Evolutionary conservation across 768 basidiomycete genomes (phyloP).

Genomic region (Russula lepida): DNA sequence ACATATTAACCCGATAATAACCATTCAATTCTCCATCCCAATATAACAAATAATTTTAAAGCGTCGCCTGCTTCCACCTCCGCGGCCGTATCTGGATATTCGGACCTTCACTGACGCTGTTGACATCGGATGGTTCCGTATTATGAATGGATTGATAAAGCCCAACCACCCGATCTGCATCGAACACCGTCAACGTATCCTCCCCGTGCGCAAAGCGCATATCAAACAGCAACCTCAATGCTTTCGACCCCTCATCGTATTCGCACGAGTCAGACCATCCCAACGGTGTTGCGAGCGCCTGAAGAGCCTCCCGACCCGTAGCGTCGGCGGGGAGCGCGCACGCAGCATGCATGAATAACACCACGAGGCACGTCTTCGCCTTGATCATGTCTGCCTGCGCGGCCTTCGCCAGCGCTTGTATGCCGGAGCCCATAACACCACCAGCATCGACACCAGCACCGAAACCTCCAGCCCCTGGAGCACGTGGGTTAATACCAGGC

Average conservation of each 20-base stretch:
- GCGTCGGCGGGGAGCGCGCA: conserved; percentile 2
- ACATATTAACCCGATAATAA: not conserved
- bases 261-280: not conserved
- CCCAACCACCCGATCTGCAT: not conserved
- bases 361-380: conserved; percentile 9
- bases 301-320: not conserved
- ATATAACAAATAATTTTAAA: not conserved
- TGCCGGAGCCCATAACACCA: not conserved
- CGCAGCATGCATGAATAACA: conserved; percentile 12
- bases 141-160: conserved; percentile 4
- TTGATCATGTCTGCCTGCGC: not conserved
- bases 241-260: not conserved
- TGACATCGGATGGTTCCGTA: not conserved
- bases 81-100: not conserved
- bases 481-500: not conserved
- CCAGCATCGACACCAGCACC: no score
- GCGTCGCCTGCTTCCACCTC: not conserved
- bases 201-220: not conserved
- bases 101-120: not conserved
- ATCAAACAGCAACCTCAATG: not conserved
- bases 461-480: not conserved
- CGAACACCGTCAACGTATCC: not conserved
- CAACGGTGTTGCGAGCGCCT: not conserved
- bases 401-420: not conserved
- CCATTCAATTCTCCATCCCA: not conserved